Base-by-base conservation (phyloP, 2,329 filamentous ascomycete species). In the Tolypocladium cylindrosporum region DNA sequence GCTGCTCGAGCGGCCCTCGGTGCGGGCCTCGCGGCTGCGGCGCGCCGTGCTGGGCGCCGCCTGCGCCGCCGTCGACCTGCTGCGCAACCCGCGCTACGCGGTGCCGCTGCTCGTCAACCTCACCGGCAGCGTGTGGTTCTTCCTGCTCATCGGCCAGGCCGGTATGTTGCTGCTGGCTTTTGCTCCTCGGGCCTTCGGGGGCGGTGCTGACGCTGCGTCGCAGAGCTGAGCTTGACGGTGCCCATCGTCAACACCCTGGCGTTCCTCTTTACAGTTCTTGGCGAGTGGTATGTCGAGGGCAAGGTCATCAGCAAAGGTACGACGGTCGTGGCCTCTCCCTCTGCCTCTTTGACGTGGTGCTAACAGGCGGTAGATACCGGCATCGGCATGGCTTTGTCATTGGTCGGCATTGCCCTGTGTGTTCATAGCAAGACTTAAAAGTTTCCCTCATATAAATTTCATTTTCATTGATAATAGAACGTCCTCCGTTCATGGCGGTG, bases 51-150 rank as follows among this genome's bases (percentile, higher is more conserved):
- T 85, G 62, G 81, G 81, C 1, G 79, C 87, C 9, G 83, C 88
- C 67, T 94, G 90, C 69, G 87, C 86, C 4, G 89, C 93, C 1
- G 67, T 86, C 14, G 92, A 96, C 68, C 77, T 97, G 59, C 74
- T 97, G 56, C 79, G 82, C 59, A 91, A 91, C 64, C 92, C 92
- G 41, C 82, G 84, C 21, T 97, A 97, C 73, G 89, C 91, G 7
- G 75, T 96, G 34, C 93, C 93, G 24, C 74, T 97, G 64, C 74
- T 96, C 56, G 74, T 96, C 59, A 97, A 97, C 70, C 75, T 97
- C 56, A 96, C 93, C 3, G 93, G 93, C 37, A 96, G 91, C 68
- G 81, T 97, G 57, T 97, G 93, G 93, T 97, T 97, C 74, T 97
- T 97, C 66, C 74, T 97, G 64, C 77, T 97, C 63, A 93, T 97